A percentile compares a stretch with the other conserved stretches of the same genome.
phyloP scores from a whole-genome alignment of 805 yeast species.

The Babjeviella inositovora region DNA sequence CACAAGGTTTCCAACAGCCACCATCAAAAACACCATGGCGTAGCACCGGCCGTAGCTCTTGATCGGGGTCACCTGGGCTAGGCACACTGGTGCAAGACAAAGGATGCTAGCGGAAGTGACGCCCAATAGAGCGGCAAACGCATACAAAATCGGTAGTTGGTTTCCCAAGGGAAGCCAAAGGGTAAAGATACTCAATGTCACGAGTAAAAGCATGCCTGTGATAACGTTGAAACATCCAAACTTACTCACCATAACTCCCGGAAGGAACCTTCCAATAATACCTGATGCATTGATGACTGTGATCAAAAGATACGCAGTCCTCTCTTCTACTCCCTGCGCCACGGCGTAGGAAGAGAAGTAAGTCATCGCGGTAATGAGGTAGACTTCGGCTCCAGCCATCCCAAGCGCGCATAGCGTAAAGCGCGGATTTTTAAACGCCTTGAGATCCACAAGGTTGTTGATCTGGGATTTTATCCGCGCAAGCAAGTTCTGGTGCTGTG shows the following conservation, averaged over 20 bases:
- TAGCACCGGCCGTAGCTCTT: too few relatives aligned
- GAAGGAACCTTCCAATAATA: conserved; percentile 14
- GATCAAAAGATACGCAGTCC: conserved; percentile 25
- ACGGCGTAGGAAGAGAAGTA: conserved; percentile 37
- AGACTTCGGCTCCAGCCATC: conserved; percentile 26
- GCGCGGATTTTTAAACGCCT: conserved; percentile 21
- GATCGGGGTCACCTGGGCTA: too few relatives aligned
- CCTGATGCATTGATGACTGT: conserved; percentile 31
- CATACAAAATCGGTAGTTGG: conserved; percentile 21
- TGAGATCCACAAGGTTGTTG: conserved; percentile 10
- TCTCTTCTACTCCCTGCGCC: conserved; percentile 24
- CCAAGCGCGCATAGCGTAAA: conserved; percentile 24
- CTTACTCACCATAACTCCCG: conserved; percentile 13
- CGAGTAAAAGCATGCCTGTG: too few relatives aligned
- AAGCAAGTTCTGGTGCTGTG: too few relatives aligned
- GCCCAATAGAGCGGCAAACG: conserved; percentile 39
- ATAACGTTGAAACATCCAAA: conserved; percentile 38
- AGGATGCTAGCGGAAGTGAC: conserved; percentile 46
- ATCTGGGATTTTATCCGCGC: not conserved
- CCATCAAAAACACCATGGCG: conserved; percentile 9
- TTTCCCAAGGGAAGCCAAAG: conserved; percentile 59
- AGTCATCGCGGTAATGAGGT: conserved; percentile 28
- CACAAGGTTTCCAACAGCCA: conserved; percentile 14
- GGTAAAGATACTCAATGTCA: conserved; percentile 28
- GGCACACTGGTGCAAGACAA: conserved; percentile 52